phyloP scores from a whole-genome alignment of 75 land plant genomes.

The Picea glauca region DNA sequence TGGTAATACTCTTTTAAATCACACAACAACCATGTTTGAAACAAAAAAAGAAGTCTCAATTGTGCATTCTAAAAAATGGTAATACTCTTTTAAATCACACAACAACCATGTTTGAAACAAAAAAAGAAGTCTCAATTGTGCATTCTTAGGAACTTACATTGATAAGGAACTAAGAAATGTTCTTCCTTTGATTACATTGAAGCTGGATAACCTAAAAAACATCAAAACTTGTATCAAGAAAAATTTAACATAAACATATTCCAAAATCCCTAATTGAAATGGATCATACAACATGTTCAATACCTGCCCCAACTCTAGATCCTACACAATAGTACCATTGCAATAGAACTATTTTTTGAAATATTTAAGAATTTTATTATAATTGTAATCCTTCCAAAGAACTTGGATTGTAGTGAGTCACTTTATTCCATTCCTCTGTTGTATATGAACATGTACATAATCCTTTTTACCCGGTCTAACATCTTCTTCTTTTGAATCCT shows the following conservation, averaged over 20 bases:
- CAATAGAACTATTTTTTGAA: constrained; percentile 84
- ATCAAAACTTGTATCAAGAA: too few relatives aligned
- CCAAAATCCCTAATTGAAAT: not conserved
- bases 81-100: not conserved
- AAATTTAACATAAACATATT: too few relatives aligned
- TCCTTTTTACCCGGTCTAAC: constrained; percentile 67
- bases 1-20: not conserved
- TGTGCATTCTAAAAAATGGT: not conserved
- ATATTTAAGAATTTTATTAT: constrained; percentile 81
- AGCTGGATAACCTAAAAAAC: constrained; percentile 44
- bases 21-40: not conserved
- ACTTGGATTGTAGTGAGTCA: constrained; percentile 86
- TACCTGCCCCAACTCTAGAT: constrained; percentile 81
- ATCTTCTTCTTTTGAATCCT: constrained; percentile 74
- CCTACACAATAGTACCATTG: constrained; percentile 88
- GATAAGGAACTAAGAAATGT: constrained; percentile 58
- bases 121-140: not conserved
- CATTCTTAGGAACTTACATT: constrained; percentile 22
- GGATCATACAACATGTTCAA: too few relatives aligned
- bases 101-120: not conserved
- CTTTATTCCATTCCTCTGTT: constrained; percentile 85
- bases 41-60: not conserved
- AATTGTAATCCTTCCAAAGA: constrained; percentile 65
- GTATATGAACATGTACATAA: constrained; percentile 81
- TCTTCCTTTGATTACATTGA: constrained; percentile 76